Base-by-base conservation (phyloP, 345 rosid genomes). In the Syzygium jambos region DNA sequence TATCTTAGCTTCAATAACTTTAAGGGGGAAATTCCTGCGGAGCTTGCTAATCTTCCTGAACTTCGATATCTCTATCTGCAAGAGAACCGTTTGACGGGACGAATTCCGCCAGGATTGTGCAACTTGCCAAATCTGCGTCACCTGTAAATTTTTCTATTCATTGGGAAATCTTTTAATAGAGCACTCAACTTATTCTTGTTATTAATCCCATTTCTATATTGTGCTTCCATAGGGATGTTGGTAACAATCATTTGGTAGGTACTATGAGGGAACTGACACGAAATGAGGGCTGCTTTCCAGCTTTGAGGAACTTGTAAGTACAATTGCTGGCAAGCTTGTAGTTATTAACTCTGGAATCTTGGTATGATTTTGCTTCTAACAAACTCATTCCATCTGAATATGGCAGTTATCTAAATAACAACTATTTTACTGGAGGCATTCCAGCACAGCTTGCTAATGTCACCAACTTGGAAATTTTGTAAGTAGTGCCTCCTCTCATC, bases 201-300 rank as follows among this genome's bases (percentile, higher is more conserved):
- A 38, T 34, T 73, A 34, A 73, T 34, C 46, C 46, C 49, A 34
- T 73, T 38, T 13, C 80, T 34, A 34, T 34, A 38, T 73, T 38
- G 11, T 34, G 80, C 25, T 73, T 34, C 49, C 49, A 5, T 91
- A 97, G 98, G 94, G 99, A 97, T 95, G 95, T 93, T 86, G 98
- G 99, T 46, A 96, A 95, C 93, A 97, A 96, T 87, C 99, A 95
- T 93, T 90, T 97, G 92, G 98, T 97, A 61, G 99, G 99, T 89
- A 97, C 99, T 12, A 92, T 97, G 52, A 89, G 99, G 87, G 99
- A 97, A 90, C 95, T 97, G 88, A 97, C 97, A 84, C 96, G 98
- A 78, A 89, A 94, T 85, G 98, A 95, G 88, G 99, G 98, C 88
- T 93, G 99, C 90, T 97, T 97, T 89, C 96, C 97, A 84, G 88